phyloP scores from a whole-genome alignment of 73 alveolate species.

The Durusdinium trenchii region DNA sequence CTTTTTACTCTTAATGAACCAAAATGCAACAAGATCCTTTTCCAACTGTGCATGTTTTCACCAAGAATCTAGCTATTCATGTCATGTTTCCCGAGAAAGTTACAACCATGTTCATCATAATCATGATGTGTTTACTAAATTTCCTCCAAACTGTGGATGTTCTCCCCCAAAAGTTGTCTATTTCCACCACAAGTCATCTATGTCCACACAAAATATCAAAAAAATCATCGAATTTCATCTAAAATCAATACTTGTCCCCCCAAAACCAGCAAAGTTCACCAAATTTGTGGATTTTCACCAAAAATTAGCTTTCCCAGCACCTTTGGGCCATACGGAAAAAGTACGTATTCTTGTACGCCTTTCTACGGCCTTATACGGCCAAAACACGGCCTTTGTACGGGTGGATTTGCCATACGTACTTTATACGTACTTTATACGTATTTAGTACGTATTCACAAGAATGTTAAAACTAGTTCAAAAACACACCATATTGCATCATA shows the following conservation, averaged over 20 bases:
- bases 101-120: too few species aligned
- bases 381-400: slow-evolving; percentile 49
- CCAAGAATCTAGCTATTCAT: too few species aligned
- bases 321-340: neutral
- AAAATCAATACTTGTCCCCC: neutral
- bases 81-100: too few species aligned
- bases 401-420: neutral
- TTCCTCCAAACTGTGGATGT: neutral
- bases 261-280: neutral
- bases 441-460: neutral
- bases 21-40: too few species aligned
- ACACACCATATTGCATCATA: neutral
- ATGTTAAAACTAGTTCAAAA: neutral
- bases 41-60: too few species aligned
- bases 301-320: neutral
- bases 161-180: too few species aligned
- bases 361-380: slow-evolving; percentile 48
- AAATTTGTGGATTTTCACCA: neutral
- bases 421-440: too few species aligned
- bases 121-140: too few species aligned
- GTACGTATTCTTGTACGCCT: slow-evolving; percentile 38
- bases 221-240: neutral
- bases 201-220: too few species aligned
- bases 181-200: neutral
- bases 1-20: too few species aligned